Percentiles rank a stretch among this genome's conserved stretches.
phyloP scores from a whole-genome alignment of 2,329 filamentous ascomycete species.

The Pseudogymnoascus sp. region DNA sequence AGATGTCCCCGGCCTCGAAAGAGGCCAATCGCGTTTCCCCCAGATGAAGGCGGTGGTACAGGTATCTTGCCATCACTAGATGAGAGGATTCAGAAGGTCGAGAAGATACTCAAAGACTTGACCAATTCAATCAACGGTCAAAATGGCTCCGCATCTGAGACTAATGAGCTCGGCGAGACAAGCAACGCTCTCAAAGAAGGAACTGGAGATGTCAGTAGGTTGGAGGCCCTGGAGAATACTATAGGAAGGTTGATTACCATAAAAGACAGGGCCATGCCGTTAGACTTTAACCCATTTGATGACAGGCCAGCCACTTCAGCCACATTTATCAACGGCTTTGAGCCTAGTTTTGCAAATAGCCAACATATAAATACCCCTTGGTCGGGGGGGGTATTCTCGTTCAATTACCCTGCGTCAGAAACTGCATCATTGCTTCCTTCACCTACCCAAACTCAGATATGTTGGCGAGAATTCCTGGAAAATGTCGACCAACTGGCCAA shows the following conservation, averaged over 20 bases:
- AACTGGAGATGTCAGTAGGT: background rate
- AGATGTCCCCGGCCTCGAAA: background rate
- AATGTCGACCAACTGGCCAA: conserved; percentile 6
- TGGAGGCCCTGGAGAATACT: background rate
- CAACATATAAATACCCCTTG: background rate
- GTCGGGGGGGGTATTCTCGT: background rate
- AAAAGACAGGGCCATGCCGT: background rate
- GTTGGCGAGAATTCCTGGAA: background rate
- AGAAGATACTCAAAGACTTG: background rate
- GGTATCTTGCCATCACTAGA: background rate
- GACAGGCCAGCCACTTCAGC: background rate
- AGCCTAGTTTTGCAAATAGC: background rate
- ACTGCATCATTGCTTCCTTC: background rate
- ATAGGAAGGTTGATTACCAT: background rate
- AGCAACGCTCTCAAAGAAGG: background rate
- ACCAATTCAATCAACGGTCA: background rate
- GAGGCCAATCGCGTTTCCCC: background rate
- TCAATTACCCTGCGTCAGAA: background rate
- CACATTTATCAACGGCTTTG: background rate
- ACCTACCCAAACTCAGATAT: background rate
- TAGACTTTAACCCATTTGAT: background rate
- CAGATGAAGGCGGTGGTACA: background rate
- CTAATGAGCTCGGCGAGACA: background rate
- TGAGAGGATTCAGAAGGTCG: background rate
- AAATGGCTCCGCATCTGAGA: background rate